These are phyloP conservation scores for Fusarium aywerte DNA, from an alignment of 2,329 filamentous ascomycete species.

Conservation along the genomic window DNA sequence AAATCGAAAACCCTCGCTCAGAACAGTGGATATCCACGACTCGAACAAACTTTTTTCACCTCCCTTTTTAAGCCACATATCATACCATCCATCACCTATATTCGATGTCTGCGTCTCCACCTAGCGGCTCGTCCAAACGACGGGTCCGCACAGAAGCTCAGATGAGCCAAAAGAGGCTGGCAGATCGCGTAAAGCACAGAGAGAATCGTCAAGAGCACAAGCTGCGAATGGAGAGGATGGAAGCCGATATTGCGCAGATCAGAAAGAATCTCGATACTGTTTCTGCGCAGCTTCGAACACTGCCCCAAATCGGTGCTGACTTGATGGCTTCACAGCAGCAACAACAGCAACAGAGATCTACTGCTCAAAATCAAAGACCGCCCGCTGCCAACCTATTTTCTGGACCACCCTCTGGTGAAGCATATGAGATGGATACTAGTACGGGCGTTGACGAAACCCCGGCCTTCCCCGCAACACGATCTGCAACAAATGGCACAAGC, in stretches of 20 bases:
- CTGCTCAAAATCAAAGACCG: constrained; percentile 2
- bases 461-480: constrained; percentile 15
- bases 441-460: background rate
- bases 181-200: constrained; percentile 44
- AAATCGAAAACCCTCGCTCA: constrained; percentile 2
- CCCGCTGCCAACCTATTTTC: constrained; percentile 2
- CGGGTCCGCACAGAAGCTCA: constrained; percentile 43
- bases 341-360: constrained; percentile 5
- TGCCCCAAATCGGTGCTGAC: constrained; percentile 20
- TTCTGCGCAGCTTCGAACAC: constrained; percentile 29
- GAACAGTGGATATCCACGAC: constrained; percentile 13
- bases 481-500: background rate
- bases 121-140: constrained; percentile 29
- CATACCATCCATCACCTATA: background rate
- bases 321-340: constrained; percentile 16
- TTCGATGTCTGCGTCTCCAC: constrained; percentile 32
- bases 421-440: constrained; percentile 10
- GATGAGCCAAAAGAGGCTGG: constrained; percentile 43
- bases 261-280: constrained; percentile 38
- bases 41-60: background rate
- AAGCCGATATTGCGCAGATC: constrained; percentile 41
- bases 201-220: constrained; percentile 45
- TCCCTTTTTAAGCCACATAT: constrained; percentile 6
- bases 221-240: constrained; percentile 43
- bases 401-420: constrained; percentile 12